These are phyloP conservation scores for Furcasterigmium sp. DNA, from an alignment of 2,329 filamentous ascomycete genomes.

Conservation along the genomic window DNA sequence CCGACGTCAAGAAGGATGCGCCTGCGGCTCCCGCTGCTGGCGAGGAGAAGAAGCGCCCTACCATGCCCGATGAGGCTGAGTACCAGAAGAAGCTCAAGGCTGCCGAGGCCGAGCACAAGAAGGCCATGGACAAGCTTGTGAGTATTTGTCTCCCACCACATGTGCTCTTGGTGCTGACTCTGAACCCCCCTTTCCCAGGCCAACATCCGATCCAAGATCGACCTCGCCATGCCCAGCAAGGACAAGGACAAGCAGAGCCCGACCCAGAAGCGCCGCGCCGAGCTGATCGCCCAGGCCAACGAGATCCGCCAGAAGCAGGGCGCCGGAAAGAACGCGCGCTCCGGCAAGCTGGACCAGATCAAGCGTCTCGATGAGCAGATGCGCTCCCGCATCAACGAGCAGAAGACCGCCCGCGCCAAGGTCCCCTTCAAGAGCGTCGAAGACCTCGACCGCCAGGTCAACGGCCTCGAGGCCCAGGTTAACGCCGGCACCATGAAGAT, in stretches of 20 bases:
- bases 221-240: conserved; percentile 69
- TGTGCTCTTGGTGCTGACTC: neutral
- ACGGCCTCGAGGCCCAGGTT: conserved; percentile 75
- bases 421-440: conserved; percentile 82
- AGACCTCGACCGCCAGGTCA: conserved; percentile 81
- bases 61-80: conserved; percentile 80
- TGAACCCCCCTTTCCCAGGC: conserved; percentile 50
- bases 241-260: conserved; percentile 76
- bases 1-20: conserved; percentile 39
- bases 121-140: conserved; percentile 58
- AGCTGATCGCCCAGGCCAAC: conserved; percentile 76
- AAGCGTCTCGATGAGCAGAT: conserved; percentile 87
- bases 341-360: conserved; percentile 78
- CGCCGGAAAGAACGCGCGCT: conserved; percentile 77
- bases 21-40: conserved; percentile 33
- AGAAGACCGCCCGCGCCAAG: conserved; percentile 78
- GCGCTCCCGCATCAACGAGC: conserved; percentile 77
- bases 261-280: conserved; percentile 74
- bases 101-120: conserved; percentile 82
- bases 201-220: conserved; percentile 82
- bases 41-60: conserved; percentile 54
- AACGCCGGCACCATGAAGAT: conserved; percentile 89
- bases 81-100: conserved; percentile 76
- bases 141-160: conserved; percentile 10
- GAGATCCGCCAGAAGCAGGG: conserved; percentile 85